Evolutionary conservation across 177 flowering plant species (phyloP), one percentile per base, ranked within the genome.

Genomic region (Vitis hybrid): DNA sequence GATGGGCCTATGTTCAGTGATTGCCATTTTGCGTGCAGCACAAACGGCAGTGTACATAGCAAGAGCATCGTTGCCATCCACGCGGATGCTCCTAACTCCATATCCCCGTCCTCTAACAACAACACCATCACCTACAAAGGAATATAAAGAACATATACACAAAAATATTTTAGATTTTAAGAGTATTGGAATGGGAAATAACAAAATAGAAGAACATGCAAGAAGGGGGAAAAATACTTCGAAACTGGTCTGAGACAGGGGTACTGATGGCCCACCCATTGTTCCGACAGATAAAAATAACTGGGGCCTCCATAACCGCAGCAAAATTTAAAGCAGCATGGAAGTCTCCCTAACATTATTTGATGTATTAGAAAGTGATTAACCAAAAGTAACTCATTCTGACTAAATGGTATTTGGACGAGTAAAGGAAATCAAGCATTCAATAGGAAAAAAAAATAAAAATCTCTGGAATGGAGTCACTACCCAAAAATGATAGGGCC

Each of bases 251-350:
- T 48, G 91, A 72, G 18, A 76, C 76, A 13, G 98, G 97, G 51
- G 98, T 96, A 72, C 97, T 96, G 71, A 96, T 94, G 52, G 99
- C 97, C 97, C 97, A 96, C 58, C 99, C 98, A 74, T 96, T 96
- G 87, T 96, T 96, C 68, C 99, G 91, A 76, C 99, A 96, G 57
- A 96, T 68, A 70, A 96, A 94, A 46, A 96, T 75, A 60, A 96
- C 97, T 1, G 98, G 99, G 15, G 84, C 92, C 77, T 94, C 97
- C 86, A 76, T 67, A 57, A 96, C 98, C 4, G 98, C 99, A 11
- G 99, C 98, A 74, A 96, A 94, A 74, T 96, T 96, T 50, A 96
- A 55, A 69, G 83, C 97, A 76, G 95, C 97, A 86, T 96, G 99
- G 85, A 96, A 96, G 83, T 96, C 99, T 79, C 98, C 99, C 99